Evolutionary conservation across 805 yeast species (phyloP), one percentile per base, ranked within the genome.

Genomic region (Metschnikowia aberdeeniae): DNA sequence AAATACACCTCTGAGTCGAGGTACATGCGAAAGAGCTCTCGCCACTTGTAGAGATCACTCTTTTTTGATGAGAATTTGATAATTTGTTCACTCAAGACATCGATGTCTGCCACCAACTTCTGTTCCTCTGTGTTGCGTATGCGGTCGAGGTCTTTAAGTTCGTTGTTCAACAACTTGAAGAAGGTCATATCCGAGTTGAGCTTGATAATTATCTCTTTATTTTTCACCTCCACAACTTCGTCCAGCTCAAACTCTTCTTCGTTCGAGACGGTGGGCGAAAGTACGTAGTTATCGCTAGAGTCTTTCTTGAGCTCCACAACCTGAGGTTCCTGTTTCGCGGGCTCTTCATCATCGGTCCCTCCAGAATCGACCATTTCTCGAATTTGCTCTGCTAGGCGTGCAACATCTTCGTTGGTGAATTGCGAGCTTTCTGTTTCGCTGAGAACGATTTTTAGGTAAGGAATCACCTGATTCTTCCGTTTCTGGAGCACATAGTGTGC

Each of bases 1-100:
- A 82, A 78, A 51, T 79, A 84, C 28, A 85, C 77, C 51, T 84
- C 85, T 20, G 79, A 73, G 50, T 84, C 90, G 22, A 84, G 70
- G 53, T 84, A 85, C 17, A 76, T 61, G 54, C 73, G 77, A 63
- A 85, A 84, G 8, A 85, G 70, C 54, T 81, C 80, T 46, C 92
- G 67, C 92, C 92, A 86, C 7, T 71, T 68, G 54, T 81, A 81
- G 62, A 84, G 64, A 56, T 85, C 92, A 1, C 73, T 64, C 32
- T 66, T 69, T 43, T 68, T 72, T 36, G 60, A 60, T 31, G 64
- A 63, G 10, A 56, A 46, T 34, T 53, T 46, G 11, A 55, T 59
- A 13, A 49, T 51, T 3, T 52, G 46, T 11, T 60, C 53, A 3
- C 78, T 71, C 9, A 82, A 62, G 0, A 50, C 49, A 37, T 72